These are phyloP conservation scores for Gnetum montanum DNA, from an alignment of 75 land plant species.

Conservation along the genomic window DNA sequence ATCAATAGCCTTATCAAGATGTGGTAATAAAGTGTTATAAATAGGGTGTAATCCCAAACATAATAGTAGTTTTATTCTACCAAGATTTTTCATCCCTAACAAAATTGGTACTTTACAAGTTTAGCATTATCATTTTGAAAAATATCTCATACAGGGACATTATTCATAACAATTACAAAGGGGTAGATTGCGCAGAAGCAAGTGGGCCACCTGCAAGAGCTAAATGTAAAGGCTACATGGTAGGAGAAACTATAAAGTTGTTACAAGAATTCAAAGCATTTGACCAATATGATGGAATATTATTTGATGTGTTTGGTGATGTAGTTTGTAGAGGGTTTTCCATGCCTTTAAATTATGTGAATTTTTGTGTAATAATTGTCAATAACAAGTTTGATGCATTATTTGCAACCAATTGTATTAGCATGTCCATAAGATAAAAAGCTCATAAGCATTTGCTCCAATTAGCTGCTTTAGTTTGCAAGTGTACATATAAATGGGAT, in stretches of 20 bases:
- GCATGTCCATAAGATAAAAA: neutral
- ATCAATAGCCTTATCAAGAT: no score
- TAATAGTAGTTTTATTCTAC: conserved; percentile 1
- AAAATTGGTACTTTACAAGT: conserved; percentile 5
- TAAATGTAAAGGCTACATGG: neutral
- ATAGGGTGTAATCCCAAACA: no score
- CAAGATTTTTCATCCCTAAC: conserved; percentile 5
- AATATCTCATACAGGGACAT: no score
- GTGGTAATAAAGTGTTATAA: no score
- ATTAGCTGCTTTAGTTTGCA: neutral
- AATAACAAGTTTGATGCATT: neutral
- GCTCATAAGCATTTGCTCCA: neutral
- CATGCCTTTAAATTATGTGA: neutral
- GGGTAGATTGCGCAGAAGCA: neutral
- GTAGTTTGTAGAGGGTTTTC: neutral
- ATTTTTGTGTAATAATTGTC: neutral
- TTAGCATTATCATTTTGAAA: no score
- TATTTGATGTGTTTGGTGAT: neutral
- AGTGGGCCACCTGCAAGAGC: no score
- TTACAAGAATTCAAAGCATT: no score
- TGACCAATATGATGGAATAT: neutral
- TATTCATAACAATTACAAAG: neutral
- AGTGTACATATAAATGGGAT: neutral
- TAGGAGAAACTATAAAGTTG: neutral
- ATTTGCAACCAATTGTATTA: neutral